These are phyloP conservation scores for Juncus inflexus DNA, from an alignment of 176 grass and related monocot genomes.

Conservation along the genomic window DNA sequence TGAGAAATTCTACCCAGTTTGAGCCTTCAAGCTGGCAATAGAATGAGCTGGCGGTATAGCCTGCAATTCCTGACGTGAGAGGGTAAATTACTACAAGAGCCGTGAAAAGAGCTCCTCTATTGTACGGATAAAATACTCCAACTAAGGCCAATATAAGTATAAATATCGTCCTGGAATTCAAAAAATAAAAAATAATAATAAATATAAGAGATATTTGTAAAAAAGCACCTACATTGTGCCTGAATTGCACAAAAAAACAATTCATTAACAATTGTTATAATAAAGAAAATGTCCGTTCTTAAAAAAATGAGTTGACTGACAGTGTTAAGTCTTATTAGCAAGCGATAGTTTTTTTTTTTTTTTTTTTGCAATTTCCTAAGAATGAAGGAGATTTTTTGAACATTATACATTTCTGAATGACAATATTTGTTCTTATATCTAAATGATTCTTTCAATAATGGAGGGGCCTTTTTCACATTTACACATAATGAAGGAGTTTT, in stretches of 20 bases:
- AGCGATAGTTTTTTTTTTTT: no score
- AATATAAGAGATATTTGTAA: slow-evolving; percentile 8
- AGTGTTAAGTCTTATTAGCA: no score
- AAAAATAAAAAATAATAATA: slow-evolving; percentile 1
- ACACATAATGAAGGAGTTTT: slow-evolving; percentile 2
- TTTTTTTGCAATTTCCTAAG: no score
- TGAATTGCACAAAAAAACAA: no score
- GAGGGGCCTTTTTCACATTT: slow-evolving; percentile 1
- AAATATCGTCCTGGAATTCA: slow-evolving; percentile 65
- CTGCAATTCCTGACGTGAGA: slow-evolving; percentile 96
- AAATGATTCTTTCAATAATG: neutral
- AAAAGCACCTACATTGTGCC: no score
- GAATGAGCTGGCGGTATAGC: slow-evolving; percentile 86
- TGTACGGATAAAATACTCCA: slow-evolving; percentile 97
- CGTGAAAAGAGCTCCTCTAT: slow-evolving; percentile 91
- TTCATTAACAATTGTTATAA: no score
- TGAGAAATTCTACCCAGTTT: slow-evolving; percentile 67
- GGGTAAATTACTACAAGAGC: slow-evolving; percentile 92
- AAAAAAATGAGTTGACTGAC: no score
- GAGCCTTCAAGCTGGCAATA: slow-evolving; percentile 83
- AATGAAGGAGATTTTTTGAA: neutral
- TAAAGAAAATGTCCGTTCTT: no score
- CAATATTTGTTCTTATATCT: neutral
- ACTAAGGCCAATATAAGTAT: slow-evolving; percentile 95
- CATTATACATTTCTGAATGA: slow-evolving; percentile 2